These are phyloP conservation scores for Penicillium lividum DNA, from an alignment of 495 filamentous ascomycete species.

Conservation along the genomic window DNA sequence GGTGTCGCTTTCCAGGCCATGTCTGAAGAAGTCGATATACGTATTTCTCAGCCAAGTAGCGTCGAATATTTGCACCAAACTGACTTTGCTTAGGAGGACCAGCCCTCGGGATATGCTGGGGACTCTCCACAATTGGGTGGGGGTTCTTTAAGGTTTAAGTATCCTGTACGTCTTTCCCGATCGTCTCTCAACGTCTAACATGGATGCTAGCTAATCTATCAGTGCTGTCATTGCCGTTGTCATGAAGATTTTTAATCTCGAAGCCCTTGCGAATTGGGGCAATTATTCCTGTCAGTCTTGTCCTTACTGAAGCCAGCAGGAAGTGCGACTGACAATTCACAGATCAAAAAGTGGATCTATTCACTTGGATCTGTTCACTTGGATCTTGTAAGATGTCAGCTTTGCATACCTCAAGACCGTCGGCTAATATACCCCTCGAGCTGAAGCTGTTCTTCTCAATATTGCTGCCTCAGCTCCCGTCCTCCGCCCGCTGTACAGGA, in stretches of 20 bases:
- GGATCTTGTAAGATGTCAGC: not conserved
- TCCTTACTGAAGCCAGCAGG: not conserved
- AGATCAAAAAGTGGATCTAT: no score
- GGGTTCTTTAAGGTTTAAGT: not conserved
- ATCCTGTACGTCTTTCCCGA: not conserved
- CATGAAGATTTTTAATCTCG: slow-evolving; percentile 5
- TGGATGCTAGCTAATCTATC: not conserved
- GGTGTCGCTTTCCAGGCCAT: not conserved
- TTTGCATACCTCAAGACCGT: not conserved
- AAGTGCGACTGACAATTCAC: not conserved
- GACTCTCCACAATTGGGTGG: not conserved
- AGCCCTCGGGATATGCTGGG: slow-evolving; percentile 4
- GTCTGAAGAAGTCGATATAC: not conserved
- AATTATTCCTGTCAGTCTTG: slow-evolving; percentile 2
- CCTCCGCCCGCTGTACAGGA: slow-evolving; percentile 2
- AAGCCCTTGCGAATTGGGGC: not conserved
- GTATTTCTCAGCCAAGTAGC: not conserved
- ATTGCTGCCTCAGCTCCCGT: slow-evolving; percentile 4
- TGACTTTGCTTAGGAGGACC: not conserved
- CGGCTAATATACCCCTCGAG: not conserved
- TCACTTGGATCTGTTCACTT: slow-evolving; percentile 6
- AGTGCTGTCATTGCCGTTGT: slow-evolving; percentile 4
- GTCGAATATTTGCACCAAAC: not conserved
- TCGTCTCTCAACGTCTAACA: not conserved
- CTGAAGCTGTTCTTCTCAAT: slow-evolving; percentile 3